These are phyloP conservation scores for Papilionanthe hybrid DNA, from an alignment of 116 monocot species.

Conservation along the genomic window DNA sequence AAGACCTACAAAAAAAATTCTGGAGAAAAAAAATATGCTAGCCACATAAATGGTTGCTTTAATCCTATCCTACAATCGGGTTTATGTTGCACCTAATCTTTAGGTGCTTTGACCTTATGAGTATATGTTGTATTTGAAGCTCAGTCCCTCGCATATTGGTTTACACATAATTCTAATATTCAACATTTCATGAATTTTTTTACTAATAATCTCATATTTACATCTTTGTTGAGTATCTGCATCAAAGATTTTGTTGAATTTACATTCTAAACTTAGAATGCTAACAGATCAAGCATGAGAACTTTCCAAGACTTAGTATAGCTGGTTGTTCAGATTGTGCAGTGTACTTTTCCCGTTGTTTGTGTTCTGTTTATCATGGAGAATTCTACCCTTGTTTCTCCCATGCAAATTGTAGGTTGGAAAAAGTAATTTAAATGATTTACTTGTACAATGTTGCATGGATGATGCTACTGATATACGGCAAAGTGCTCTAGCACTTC, in stretches of 20 bases:
- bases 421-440: slow-evolving; percentile 79
- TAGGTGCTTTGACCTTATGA: neutral
- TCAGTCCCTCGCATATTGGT: neutral
- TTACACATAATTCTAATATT: neutral
- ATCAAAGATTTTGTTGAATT: neutral
- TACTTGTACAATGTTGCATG: slow-evolving; percentile 89
- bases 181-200: neutral
- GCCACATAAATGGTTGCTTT: neutral
- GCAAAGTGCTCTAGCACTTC: slow-evolving; percentile 94
- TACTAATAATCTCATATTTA: neutral
- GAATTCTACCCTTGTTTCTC: neutral
- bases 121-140: neutral
- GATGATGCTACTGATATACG: slow-evolving; percentile 84
- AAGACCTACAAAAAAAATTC: neutral
- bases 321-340: neutral
- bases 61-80: neutral
- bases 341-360: neutral
- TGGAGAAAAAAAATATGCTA: neutral
- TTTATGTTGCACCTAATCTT: neutral
- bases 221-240: neutral
- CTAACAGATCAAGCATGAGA: neutral
- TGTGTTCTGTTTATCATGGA: neutral
- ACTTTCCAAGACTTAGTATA: neutral
- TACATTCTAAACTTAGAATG: neutral
- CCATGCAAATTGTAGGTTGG: slow-evolving; percentile 49